A percentile compares a stretch with the other conserved stretches of the same genome.
These are phyloP conservation scores for Hamigera avellanea DNA, from an alignment of 495 filamentous ascomycete species.

Conservation along the genomic window DNA sequence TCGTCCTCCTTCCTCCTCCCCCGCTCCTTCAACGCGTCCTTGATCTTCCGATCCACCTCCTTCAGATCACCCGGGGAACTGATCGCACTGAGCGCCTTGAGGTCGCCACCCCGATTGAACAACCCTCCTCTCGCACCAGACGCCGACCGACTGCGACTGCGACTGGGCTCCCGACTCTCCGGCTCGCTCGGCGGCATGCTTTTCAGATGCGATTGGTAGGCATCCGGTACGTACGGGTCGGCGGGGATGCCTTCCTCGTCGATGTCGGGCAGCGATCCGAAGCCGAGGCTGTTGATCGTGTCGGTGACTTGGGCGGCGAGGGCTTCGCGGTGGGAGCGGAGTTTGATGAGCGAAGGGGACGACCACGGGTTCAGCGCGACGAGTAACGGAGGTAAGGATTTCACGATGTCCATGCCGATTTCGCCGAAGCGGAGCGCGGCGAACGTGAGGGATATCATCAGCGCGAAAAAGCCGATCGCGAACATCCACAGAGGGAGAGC, in stretches of 20 bases:
- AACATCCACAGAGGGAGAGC: conserved; percentile 62
- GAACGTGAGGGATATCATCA: conserved; percentile 77
- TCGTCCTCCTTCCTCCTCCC: conserved; percentile 30
- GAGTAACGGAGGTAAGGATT: conserved; percentile 73
- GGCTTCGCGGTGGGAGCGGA: conserved; percentile 56
- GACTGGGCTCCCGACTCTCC: conserved; percentile 52
- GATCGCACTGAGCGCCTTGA: conserved; percentile 53
- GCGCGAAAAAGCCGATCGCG: conserved; percentile 49
- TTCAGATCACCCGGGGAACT: conserved; percentile 59
- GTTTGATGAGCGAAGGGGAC: conserved; percentile 60
- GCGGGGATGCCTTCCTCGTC: conserved; percentile 62
- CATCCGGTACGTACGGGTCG: conserved; percentile 31
- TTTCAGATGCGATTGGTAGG: conserved; percentile 20
- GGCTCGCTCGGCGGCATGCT: conserved; percentile 20
- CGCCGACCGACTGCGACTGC: conserved; percentile 34
- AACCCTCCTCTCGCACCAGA: background rate
- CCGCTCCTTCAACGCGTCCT: conserved; percentile 64
- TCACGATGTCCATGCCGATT: conserved; percentile 87
- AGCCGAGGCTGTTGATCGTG: conserved; percentile 78
- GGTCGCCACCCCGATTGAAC: conserved; percentile 34
- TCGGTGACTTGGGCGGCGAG: conserved; percentile 65
- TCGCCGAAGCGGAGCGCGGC: conserved; percentile 84
- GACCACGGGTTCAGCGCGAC: conserved; percentile 66
- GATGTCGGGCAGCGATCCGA: conserved; percentile 85
- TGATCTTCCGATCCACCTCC: conserved; percentile 68